Evolutionary conservation across 1,284 basidiomycete genomes (phyloP).

Genomic region (Cutaneotrichosporon sp.): DNA sequence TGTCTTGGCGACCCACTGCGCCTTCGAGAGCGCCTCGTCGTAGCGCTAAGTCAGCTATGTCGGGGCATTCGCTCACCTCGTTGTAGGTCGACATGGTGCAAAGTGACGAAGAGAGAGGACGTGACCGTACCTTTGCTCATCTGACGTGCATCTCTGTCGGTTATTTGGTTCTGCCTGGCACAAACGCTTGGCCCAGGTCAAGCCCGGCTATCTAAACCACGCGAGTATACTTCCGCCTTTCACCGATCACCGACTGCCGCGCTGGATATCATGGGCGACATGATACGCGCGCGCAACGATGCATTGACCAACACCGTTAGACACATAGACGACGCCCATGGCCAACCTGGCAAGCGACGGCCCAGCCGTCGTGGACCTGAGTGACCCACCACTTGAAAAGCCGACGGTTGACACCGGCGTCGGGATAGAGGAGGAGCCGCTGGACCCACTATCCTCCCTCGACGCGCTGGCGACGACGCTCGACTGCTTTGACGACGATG

Average conservation of each 20-base stretch:
- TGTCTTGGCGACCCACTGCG: slow-evolving; percentile 28
- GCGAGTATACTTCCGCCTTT: background rate
- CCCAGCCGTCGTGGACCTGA: slow-evolving; percentile 8
- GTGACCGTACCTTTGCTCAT: too few relatives aligned
- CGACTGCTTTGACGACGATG: slow-evolving; percentile 35
- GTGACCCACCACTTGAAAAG: background rate
- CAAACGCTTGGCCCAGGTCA: too few relatives aligned
- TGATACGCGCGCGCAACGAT: too few relatives aligned
- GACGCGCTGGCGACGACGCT: slow-evolving; percentile 36
- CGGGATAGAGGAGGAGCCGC: background rate
- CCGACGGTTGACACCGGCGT: slow-evolving; percentile 3
- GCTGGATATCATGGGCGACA: background rate
- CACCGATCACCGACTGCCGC: background rate
- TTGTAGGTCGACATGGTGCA: slow-evolving; percentile 16
- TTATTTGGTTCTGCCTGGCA: slow-evolving; percentile 9
- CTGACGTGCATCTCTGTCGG: background rate
- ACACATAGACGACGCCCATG: slow-evolving; percentile 3
- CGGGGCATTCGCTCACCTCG: slow-evolving; percentile 5
- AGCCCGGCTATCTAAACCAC: background rate
- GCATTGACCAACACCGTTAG: background rate
- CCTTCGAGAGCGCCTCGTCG: slow-evolving; percentile 23
- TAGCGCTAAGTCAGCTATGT: slow-evolving; percentile 7
- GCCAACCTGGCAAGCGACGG: slow-evolving; percentile 6
- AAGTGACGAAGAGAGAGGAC: background rate
- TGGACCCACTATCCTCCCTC: slow-evolving; percentile 25